Evolutionary conservation across 1,284 basidiomycete genomes (phyloP), one percentile per base, ranked within the genome.

Genomic region (Porogramme epimiltina): DNA sequence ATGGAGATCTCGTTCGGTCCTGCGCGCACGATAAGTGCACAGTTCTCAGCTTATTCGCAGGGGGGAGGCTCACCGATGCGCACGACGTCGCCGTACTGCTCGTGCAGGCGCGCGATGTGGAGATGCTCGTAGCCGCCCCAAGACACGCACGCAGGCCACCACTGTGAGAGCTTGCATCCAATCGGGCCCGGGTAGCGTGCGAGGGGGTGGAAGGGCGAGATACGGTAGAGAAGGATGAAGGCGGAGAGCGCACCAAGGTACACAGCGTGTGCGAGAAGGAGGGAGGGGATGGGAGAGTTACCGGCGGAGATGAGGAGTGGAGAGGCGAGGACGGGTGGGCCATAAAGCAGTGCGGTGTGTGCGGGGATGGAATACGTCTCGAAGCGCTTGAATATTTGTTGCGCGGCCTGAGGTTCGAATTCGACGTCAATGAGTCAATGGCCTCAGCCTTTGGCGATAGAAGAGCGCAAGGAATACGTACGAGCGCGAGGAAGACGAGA

Each of bases 71-170:
- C 28, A 31, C 28, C 28, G 28, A 31, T 31, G 28, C 28, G 28
- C 28, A 31, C 65, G 16, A 61, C 50, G 23, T 65, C 63, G 2
- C 65, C 63, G 42, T 66, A 66, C 20, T 34, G 55, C 9, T 62
- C 47, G 42, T 67, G 66, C 3, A 66, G 45, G 2, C 40, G 24
- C 36, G 62, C 44, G 34, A 55, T 54, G 42, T 59, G 62, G 2
- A 50, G 34, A 42, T 65, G 60, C 49, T 58, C 58, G 20, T 56
- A 59, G 4, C 66, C 66, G 2, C 40, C 28, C 4, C 18, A 43
- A 6, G 3, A 38, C 9, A 57, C 36, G 41, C 42, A 55, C 10
- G 55, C 47, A 16, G 56, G 41, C 52, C 53, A 59, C 15, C 58
- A 41, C 40, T 59, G 59, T 1, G 63, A 55, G 1, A 65, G 5